phyloP scores from a whole-genome alignment of 192 early-diverging fungal genomes.

The Lobosporangium transversale region DNA sequence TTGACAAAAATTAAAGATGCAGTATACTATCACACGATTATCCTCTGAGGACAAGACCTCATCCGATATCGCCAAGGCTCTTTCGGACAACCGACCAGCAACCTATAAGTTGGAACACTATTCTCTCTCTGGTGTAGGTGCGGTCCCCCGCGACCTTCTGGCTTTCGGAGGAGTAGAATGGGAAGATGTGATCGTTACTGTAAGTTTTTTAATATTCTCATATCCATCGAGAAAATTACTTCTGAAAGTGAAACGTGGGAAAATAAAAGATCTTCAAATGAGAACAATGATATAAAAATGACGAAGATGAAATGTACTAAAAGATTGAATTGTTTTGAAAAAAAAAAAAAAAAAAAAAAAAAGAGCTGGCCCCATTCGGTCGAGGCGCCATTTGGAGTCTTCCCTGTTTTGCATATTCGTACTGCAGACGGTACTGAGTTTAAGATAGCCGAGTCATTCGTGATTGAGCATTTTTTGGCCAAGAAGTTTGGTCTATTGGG shows the following conservation, averaged over 20 bases:
- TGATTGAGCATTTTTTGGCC: constrained; percentile 36
- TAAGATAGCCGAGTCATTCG: constrained; percentile 6
- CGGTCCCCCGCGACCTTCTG: constrained; percentile 32
- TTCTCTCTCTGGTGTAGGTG: constrained; percentile 6
- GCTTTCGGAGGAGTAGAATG: constrained; percentile 25
- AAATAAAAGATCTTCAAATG: background rate
- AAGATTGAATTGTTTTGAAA: background rate
- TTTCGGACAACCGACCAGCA: constrained; percentile 2
- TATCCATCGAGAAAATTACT: background rate
- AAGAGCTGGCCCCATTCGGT: constrained; percentile 30
- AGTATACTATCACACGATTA: constrained; percentile 14
- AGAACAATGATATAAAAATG: too few species aligned
- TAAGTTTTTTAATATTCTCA: background rate
- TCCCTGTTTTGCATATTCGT: constrained; percentile 32
- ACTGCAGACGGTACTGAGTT: constrained; percentile 17
- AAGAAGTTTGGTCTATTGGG: constrained; percentile 39
- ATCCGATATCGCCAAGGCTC: constrained; percentile 14
- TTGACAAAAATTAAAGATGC: constrained; percentile 7
- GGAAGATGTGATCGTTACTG: constrained; percentile 16
- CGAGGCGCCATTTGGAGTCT: constrained; percentile 23
- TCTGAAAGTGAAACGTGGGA: background rate
- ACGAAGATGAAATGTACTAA: too few species aligned
- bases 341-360: too few species aligned
- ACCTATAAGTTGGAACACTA: constrained; percentile 32
- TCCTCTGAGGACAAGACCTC: constrained; percentile 47